Evolutionary conservation across 2,329 filamentous ascomycete genomes (phyloP).

Genomic region (Hypoxylon sp.): DNA sequence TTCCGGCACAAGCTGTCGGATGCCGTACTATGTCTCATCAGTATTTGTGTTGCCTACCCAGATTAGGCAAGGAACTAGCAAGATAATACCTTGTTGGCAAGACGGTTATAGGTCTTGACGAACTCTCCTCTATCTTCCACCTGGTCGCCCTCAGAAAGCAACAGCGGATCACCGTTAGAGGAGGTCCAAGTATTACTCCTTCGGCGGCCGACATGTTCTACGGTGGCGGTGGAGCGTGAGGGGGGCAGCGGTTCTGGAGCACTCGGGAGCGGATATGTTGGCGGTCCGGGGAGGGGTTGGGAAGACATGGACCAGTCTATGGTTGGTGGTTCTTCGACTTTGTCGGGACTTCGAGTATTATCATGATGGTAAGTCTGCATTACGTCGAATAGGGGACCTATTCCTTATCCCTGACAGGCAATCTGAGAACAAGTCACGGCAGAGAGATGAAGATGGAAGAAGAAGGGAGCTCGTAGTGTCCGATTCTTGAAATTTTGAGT

Average conservation of each 20-base stretch:
- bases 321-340: constrained; percentile 37
- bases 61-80: neutral
- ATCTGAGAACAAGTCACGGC: constrained; percentile 5
- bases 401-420: constrained; percentile 16
- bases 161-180: constrained; percentile 59
- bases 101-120: constrained; percentile 65
- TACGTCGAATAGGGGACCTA: constrained; percentile 20
- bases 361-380: constrained; percentile 46
- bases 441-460: constrained; percentile 5
- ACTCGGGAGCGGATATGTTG: constrained; percentile 28
- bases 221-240: constrained; percentile 30
- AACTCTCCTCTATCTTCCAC: constrained; percentile 58
- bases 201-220: constrained; percentile 24
- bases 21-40: constrained; percentile 58
- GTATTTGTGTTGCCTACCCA: neutral
- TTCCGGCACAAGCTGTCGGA: constrained; percentile 49
- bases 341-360: constrained; percentile 31
- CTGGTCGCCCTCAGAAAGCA: constrained; percentile 58
- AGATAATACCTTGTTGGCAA: constrained; percentile 63
- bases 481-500: too few relatives aligned
- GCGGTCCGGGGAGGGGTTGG: constrained; percentile 22
- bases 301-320: constrained; percentile 26
- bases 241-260: constrained; percentile 19
- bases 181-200: constrained; percentile 64
- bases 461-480: neutral